Evolutionary conservation across 78 protist species (phyloP), one percentile per base, ranked within the genome.

Genomic region (Planoprotostelium fungivorum): DNA sequence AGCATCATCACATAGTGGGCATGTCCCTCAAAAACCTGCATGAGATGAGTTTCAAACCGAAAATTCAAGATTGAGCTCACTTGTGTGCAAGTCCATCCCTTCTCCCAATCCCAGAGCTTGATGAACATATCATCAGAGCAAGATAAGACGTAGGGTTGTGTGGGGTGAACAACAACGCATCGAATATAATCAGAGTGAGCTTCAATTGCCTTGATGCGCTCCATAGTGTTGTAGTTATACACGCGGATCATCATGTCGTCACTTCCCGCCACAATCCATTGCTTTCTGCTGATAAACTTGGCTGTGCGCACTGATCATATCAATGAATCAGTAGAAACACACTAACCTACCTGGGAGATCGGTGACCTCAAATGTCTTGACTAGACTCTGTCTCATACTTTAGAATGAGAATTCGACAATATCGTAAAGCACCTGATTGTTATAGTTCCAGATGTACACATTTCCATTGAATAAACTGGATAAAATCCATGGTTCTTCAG

Each of bases 131-230:
- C 99, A 39, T 99, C 99, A 0, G 98, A 95, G 34, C 97, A 90
- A 1, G 99, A 84, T n/a, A 99, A 87, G 0, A 99, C 38, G 38
- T 88, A 88, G 29, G 99, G 99, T 36, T 88, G 96, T 16, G 97
- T 88, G 29, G 99, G 99, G 91, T 99, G 99, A 10, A 98, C 98
- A 10, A 99, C 99, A 34, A 98, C 36, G 84, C 95, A 85, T 34
- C 99, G 96, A 38, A 99, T 97, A 91, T 96, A 99, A 87, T 99
- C 99, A 28, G 94, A 84, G 86, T 98, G 99, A 63, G 99, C 99
- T 83, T 99, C 99, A 31, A 97, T 91, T 23, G 39, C 28, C 86
- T 94, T 95, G 51, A 98, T 95, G 94, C 97, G 97, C 83, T 99
- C 99, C 95, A 94, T 92, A 1, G 99, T 98, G 95, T 98, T 97